These are phyloP conservation scores for Pisolithus thermaeus DNA, from an alignment of 1,284 basidiomycete genomes.

Conservation along the genomic window DNA sequence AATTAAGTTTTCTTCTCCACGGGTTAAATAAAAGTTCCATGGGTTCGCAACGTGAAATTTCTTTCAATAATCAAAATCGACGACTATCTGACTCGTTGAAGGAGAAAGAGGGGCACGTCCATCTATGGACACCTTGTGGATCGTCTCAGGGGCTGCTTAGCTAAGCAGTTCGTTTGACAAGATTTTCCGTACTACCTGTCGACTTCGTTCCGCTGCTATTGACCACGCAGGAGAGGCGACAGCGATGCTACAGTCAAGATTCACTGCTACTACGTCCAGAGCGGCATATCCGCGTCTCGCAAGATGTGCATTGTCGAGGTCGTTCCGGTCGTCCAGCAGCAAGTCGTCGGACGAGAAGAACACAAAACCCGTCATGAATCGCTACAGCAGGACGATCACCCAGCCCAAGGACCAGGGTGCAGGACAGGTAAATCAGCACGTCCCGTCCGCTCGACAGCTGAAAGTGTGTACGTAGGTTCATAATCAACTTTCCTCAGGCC, in stretches of 20 bases:
- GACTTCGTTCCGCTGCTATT: no score
- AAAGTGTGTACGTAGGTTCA: not conserved
- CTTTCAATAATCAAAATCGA: not conserved
- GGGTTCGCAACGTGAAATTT: not conserved
- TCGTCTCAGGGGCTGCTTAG: no score
- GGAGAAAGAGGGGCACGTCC: no score
- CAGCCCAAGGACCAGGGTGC: slow-evolving; percentile 91
- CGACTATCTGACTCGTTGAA: no score
- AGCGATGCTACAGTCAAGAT: slow-evolving; percentile 19
- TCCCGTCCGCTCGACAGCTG: not conserved
- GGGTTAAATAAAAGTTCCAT: not conserved
- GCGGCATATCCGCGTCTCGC: slow-evolving; percentile 12
- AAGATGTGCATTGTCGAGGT: slow-evolving; percentile 33
- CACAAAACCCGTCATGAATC: slow-evolving; percentile 61
- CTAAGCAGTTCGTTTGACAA: no score
- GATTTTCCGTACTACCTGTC: not conserved
- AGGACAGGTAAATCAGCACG: slow-evolving; percentile 62
- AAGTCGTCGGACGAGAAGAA: slow-evolving; percentile 37
- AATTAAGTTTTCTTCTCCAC: no score
- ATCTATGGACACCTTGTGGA: no score
- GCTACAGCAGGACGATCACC: slow-evolving; percentile 79
- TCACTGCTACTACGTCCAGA: slow-evolving; percentile 9
- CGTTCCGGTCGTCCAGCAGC: slow-evolving; percentile 34
- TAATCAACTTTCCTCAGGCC: slow-evolving; percentile 46
- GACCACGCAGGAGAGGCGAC: not conserved